These are phyloP conservation scores for Pseudocercospora crystallina DNA, from an alignment of 2,329 filamentous ascomycete genomes.

Conservation along the genomic window DNA sequence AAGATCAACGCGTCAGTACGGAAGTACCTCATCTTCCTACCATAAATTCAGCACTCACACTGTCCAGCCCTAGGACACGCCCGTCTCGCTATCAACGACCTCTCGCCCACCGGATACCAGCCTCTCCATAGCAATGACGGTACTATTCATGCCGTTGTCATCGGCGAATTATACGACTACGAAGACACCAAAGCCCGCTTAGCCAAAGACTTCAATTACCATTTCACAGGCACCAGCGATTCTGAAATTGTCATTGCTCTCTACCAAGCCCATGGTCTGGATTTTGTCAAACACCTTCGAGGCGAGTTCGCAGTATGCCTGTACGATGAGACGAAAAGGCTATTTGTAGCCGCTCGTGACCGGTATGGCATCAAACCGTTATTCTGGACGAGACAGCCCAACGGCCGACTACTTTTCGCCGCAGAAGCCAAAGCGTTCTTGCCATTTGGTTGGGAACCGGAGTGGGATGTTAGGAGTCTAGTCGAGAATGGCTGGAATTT, in stretches of 20 bases:
- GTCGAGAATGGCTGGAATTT: constrained; percentile 45
- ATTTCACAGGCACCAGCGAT: constrained; percentile 50
- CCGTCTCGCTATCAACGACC: constrained; percentile 56
- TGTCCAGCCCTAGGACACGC: constrained; percentile 49
- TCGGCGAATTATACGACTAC: constrained; percentile 60
- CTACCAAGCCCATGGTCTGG: constrained; percentile 51
- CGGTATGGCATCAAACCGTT: constrained; percentile 60
- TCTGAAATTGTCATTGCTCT: constrained; percentile 56
- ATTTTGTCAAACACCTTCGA: constrained; percentile 49
- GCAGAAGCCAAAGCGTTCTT: constrained; percentile 55
- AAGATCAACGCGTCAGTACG: constrained; percentile 38
- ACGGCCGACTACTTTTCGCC: constrained; percentile 47
- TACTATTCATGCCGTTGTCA: constrained; percentile 57
- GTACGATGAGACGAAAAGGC: constrained; percentile 46
- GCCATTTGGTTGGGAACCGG: constrained; percentile 50
- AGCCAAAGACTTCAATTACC: constrained; percentile 37
- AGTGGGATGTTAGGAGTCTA: constrained; percentile 55
- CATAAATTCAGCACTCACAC: constrained; percentile 28
- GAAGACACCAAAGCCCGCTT: constrained; percentile 45
- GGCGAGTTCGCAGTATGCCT: constrained; percentile 58
- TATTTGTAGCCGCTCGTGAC: constrained; percentile 53
- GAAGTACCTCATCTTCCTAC: background rate
- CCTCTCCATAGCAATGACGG: constrained; percentile 37
- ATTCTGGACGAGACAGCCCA: constrained; percentile 48
- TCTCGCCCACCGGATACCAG: constrained; percentile 49